Evolutionary conservation across 1,284 basidiomycete genomes (phyloP).

Genomic region (Flammula alnicola): DNA sequence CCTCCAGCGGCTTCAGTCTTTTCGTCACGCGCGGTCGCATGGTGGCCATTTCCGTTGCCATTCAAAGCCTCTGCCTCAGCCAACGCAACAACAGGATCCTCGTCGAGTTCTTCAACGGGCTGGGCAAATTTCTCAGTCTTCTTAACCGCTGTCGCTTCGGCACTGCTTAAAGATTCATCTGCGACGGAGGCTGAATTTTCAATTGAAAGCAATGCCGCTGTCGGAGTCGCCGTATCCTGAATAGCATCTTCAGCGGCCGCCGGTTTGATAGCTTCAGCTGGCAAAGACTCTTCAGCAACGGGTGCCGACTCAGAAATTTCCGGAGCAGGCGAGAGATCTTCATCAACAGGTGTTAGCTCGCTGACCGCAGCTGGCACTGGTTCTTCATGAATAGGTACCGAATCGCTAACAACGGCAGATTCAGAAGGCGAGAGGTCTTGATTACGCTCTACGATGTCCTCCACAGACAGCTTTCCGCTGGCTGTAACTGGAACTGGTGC

Average conservation of each 20-base stretch:
- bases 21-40: conserved; percentile 4
- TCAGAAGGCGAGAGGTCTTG: not conserved
- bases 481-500: not conserved
- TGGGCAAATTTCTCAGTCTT: not conserved
- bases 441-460: not conserved
- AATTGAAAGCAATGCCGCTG: too few relatives aligned
- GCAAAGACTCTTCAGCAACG: not conserved
- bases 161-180: not conserved
- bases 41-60: conserved; percentile 12
- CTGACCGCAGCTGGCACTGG: not conserved
- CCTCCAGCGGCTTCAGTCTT: conserved; percentile 9
- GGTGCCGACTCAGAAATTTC: too few relatives aligned
- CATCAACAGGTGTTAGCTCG: not conserved
- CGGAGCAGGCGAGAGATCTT: too few relatives aligned
- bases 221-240: too few relatives aligned
- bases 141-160: not conserved
- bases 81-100: not conserved
- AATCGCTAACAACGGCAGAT: too few relatives aligned
- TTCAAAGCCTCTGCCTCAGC: conserved; percentile 12
- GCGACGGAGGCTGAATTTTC: not conserved
- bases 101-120: not conserved
- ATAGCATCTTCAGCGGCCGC: not conserved
- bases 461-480: not conserved
- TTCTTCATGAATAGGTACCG: not conserved
- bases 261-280: not conserved